A percentile compares a stretch with the other conserved stretches of the same genome.
These are phyloP conservation scores for Lablab purpureus DNA, from an alignment of 306 rosid genomes.

Conservation along the genomic window DNA sequence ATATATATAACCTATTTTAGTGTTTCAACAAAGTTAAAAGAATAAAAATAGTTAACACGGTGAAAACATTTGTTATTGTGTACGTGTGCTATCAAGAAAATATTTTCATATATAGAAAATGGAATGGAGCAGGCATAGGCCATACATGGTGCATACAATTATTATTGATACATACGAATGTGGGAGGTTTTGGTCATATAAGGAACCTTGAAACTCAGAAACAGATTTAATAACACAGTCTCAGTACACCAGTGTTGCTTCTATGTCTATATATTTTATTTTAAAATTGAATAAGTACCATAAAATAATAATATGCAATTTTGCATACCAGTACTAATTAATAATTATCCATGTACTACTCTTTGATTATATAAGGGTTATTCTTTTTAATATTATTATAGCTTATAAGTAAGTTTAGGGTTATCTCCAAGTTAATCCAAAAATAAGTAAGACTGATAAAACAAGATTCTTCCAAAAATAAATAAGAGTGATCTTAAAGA, in stretches of 20 bases:
- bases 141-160: not conserved
- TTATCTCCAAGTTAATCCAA: too few relatives aligned
- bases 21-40: not conserved
- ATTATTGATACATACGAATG: not conserved
- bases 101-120: not conserved
- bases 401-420: too few relatives aligned
- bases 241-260: too few relatives aligned
- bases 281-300: not conserved
- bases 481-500: too few relatives aligned
- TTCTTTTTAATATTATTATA: too few relatives aligned
- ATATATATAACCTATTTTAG: not conserved
- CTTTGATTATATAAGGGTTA: too few relatives aligned
- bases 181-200: not conserved
- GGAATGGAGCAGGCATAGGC: not conserved
- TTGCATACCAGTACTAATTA: too few relatives aligned
- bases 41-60: not conserved
- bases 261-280: too few relatives aligned
- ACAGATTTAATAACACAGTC: too few relatives aligned
- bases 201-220: not conserved
- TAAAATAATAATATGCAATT: not conserved
- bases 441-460: too few relatives aligned
- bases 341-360: too few relatives aligned
- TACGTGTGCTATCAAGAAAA: not conserved
- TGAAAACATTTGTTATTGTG: not conserved
- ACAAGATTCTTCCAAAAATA: too few relatives aligned